phyloP scores from a whole-genome alignment of 2,329 filamentous ascomycete species.

The Fonsecaea pugnacius region DNA sequence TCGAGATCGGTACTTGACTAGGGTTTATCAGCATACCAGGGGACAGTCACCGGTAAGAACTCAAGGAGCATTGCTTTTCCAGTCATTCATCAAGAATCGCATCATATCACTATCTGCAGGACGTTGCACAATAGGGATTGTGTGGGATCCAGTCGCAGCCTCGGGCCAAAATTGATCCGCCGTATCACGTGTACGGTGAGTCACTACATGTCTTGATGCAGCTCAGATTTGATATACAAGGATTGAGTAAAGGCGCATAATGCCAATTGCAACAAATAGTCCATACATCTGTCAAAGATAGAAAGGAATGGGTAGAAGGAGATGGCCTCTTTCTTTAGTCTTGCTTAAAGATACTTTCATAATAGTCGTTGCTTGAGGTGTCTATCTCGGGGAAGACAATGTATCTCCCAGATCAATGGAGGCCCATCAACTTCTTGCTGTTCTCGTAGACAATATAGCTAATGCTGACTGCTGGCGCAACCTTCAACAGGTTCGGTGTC shows the following conservation, averaged over 20 bases:
- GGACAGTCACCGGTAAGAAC: not conserved
- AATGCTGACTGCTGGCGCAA: slow-evolving; percentile 93
- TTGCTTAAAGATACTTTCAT: not conserved
- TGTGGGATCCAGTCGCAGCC: not conserved
- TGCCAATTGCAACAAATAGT: not conserved
- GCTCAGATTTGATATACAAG: too few relatives aligned
- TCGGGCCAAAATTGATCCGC: not conserved
- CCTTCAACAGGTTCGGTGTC: slow-evolving; percentile 93
- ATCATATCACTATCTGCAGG: not conserved
- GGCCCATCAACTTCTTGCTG: slow-evolving; percentile 71
- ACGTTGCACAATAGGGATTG: not conserved
- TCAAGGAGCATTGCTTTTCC: not conserved
- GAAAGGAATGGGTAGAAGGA: not conserved
- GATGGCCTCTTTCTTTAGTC: not conserved
- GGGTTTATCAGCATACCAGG: slow-evolving; percentile 24
- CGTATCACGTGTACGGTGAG: not conserved
- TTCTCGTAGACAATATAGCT: slow-evolving; percentile 94
- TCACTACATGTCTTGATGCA: not conserved
- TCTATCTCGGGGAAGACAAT: not conserved
- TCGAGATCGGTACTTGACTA: not conserved
- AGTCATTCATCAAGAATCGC: not conserved
- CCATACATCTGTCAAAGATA: not conserved
- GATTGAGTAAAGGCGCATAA: not conserved
- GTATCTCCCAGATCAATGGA: slow-evolving; percentile 39
- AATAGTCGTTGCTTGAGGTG: not conserved